Evolutionary conservation across 1,139 yeast genomes (phyloP).

Genomic region (Lodderomyces theae): DNA sequence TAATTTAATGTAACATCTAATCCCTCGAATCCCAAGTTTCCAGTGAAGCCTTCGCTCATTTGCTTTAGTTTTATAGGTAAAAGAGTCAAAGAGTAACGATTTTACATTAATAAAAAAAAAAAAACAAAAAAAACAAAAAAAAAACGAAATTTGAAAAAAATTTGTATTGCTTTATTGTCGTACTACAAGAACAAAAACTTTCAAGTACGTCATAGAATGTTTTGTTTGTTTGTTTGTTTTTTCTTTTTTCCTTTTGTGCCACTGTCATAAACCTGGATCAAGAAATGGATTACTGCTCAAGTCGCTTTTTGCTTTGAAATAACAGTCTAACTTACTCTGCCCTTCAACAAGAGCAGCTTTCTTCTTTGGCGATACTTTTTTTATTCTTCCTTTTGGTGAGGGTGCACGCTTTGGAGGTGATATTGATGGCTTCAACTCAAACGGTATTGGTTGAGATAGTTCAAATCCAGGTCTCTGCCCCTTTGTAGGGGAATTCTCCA

Average conservation of each 20-base stretch:
- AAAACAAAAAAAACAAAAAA: neutral
- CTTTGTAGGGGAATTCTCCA: constrained; percentile 10
- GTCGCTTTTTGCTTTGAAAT: constrained; percentile 1
- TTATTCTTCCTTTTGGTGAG: too few relatives aligned
- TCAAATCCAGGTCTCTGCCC: neutral
- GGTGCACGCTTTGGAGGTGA: constrained; percentile 2
- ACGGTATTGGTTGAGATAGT: constrained; percentile 2
- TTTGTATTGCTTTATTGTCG: neutral
- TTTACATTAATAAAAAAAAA: neutral
- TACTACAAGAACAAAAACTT: neutral
- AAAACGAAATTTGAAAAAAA: neutral
- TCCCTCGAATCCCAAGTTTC: constrained; percentile 45
- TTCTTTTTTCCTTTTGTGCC: neutral
- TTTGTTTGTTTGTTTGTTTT: too few relatives aligned
- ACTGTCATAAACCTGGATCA: neutral
- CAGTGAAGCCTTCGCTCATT: constrained; percentile 5
- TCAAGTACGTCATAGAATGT: neutral
- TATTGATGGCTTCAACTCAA: constrained; percentile 1
- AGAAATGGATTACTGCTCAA: constrained; percentile 2
- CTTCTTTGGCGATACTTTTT: constrained; percentile 1
- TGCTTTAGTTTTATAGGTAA: neutral
- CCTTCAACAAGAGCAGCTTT: neutral
- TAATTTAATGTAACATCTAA: constrained; percentile 72
- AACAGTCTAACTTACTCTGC: constrained; percentile 1
- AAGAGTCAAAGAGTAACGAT: neutral